These are phyloP conservation scores for Eucalyptus guilfoylei DNA, from an alignment of 345 rosid genomes.

Conservation along the genomic window DNA sequence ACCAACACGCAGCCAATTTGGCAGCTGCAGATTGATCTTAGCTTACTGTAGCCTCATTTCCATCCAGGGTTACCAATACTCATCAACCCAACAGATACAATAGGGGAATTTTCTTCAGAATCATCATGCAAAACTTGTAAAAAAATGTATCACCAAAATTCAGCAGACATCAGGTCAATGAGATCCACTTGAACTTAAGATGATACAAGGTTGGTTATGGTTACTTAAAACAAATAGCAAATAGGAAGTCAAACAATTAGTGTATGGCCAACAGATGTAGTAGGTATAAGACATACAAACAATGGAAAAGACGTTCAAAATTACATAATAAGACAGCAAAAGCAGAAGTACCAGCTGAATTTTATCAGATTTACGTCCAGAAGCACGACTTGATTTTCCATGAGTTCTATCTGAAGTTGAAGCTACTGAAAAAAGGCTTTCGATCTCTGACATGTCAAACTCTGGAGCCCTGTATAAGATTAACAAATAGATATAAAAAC, in stretches of 20 bases:
- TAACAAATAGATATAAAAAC: background rate
- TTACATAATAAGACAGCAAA: background rate
- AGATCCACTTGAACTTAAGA: background rate
- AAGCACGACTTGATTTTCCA: slow-evolving; percentile 22
- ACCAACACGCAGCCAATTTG: background rate
- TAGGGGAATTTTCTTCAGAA: background rate
- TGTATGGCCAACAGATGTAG: background rate
- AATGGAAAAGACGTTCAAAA: background rate
- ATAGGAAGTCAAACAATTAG: background rate
- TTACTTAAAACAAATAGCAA: background rate
- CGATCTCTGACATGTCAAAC: slow-evolving; percentile 93
- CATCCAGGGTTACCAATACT: background rate
- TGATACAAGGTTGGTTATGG: background rate
- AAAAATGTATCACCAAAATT: background rate
- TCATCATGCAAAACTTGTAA: background rate
- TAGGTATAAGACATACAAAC: background rate
- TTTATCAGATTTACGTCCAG: slow-evolving; percentile 64
- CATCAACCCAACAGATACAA: background rate
- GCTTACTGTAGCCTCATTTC: background rate
- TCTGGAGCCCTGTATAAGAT: slow-evolving; percentile 62
- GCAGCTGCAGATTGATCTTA: background rate
- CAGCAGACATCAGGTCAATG: background rate
- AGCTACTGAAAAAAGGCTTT: slow-evolving; percentile 74
- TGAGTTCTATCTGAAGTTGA: slow-evolving; percentile 33
- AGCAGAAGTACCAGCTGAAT: slow-evolving; percentile 67